Evolutionary conservation across 805 yeast species (phyloP), one percentile per base, ranked within the genome.

Genomic region (Lipomyces oligophaga): DNA sequence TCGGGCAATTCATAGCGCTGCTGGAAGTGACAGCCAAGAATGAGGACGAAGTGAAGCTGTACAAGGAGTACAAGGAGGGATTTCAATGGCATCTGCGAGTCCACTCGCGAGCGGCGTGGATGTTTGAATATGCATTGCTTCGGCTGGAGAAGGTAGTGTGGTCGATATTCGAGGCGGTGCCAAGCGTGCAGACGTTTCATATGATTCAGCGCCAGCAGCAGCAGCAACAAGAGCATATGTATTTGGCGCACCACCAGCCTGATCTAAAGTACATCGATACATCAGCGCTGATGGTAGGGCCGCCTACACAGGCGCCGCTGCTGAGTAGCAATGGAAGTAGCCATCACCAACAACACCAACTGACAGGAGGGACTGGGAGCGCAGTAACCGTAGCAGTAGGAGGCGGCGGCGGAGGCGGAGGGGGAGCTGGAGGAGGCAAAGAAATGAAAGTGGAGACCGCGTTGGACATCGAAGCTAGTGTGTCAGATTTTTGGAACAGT

Each of bases 1-100:
- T 60, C 25, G 61, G 54, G 3, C 58, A 60, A 20, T 60, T 59
- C 47, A 54, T 58, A 5, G 42, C 58, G 11, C 40, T 58, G 24
- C 45, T 59, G 11, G 47, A 50, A 21, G 51, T 49, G 16, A 45
- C 61, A 15, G 54, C 57, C 2, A 41, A 39, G 3, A 49, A 57
- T 18, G 31, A 43, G 2, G 52, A 47, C 16, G 50, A 47, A 33
- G 53, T 49, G 10, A 36, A 44, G 34, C 26, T 46, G 10, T 48
- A 50, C 24, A 36, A 35, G 19, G 49, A 44, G 19, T 40, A 51
- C 31, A 43, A 43, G 34, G 52, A 52, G 28, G 40, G 46, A 7
- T 55, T 48, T 33, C 42, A 53, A 27, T 58, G 61, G 61, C 49
- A 52, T 34, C 33, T 58, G 20, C 52, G 57, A 6, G 49, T 57